These are phyloP conservation scores for Tylopilus felleus DNA, from an alignment of 768 basidiomycete species.

Conservation along the genomic window DNA sequence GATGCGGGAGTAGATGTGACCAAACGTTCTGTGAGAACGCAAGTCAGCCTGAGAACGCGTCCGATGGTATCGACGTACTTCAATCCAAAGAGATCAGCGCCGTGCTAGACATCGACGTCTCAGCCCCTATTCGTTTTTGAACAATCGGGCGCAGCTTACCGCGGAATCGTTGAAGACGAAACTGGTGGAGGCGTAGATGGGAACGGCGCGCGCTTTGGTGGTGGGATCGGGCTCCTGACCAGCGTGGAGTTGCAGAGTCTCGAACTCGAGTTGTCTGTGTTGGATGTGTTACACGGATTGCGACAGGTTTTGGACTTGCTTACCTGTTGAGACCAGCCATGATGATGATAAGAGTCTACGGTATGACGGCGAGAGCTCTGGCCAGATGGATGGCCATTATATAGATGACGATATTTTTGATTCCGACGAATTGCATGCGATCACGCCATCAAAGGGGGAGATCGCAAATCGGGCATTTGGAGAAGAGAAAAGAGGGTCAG, in stretches of 20 bases:
- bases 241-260: slow-evolving; percentile 62
- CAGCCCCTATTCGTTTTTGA: not conserved
- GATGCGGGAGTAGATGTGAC: slow-evolving; percentile 54
- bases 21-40: slow-evolving; percentile 31
- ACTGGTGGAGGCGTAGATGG: slow-evolving; percentile 56
- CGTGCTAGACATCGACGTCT: slow-evolving; percentile 38
- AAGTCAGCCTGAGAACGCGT: not conserved
- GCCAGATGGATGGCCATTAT: not conserved
- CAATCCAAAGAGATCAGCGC: slow-evolving; percentile 51
- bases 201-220: slow-evolving; percentile 59
- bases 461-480: not conserved
- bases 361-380: not conserved
- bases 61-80: slow-evolving; percentile 21
- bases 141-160: slow-evolving; percentile 27
- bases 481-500: not conserved
- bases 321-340: slow-evolving; percentile 28
- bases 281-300: not conserved
- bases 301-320: not conserved
- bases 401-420: not conserved
- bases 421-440: slow-evolving; percentile 1
- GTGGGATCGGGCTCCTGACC: slow-evolving; percentile 51
- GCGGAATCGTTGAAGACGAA: slow-evolving; percentile 56
- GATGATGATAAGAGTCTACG: not conserved
- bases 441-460: slow-evolving; percentile 7
- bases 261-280: slow-evolving; percentile 47